These are phyloP conservation scores for Atkinsonella texensis DNA, from an alignment of 2,329 filamentous ascomycete genomes.

Conservation along the genomic window DNA sequence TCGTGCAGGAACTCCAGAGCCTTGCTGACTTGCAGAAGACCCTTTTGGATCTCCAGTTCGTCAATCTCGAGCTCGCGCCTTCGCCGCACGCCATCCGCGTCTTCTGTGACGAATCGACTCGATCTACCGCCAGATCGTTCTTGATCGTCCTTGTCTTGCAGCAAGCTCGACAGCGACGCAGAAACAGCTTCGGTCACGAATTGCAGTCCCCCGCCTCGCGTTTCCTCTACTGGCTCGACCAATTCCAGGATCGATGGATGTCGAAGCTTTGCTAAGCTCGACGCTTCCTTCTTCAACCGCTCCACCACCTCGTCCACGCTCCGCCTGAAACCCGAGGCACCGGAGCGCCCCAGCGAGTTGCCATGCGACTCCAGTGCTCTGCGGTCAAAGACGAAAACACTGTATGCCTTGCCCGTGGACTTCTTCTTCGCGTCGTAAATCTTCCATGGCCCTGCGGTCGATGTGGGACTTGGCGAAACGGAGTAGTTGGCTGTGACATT, in stretches of 20 bases:
- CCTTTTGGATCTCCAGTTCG: constrained; percentile 95
- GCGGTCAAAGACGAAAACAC: constrained; percentile 88
- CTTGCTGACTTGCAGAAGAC: constrained; percentile 82
- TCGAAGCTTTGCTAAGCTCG: constrained; percentile 72
- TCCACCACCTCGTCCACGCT: constrained; percentile 84
- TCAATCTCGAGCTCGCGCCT: constrained; percentile 84
- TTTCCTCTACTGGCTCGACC: constrained; percentile 91
- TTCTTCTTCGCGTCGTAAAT: constrained; percentile 98
- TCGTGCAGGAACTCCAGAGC: constrained; percentile 92
- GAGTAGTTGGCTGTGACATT: constrained; percentile 92
- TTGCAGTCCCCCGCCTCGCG: constrained; percentile 78
- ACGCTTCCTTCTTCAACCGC: constrained; percentile 81
- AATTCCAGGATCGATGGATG: constrained; percentile 90
- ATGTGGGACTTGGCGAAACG: constrained; percentile 62
- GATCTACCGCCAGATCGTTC: constrained; percentile 59
- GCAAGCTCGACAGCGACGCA: constrained; percentile 67
- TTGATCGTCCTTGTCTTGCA: constrained; percentile 83
- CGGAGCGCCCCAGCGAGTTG: constrained; percentile 25
- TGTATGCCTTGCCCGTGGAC: constrained; percentile 76
- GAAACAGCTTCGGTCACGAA: constrained; percentile 92
- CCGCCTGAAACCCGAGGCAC: constrained; percentile 59
- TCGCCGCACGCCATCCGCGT: constrained; percentile 58
- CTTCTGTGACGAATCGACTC: constrained; percentile 72
- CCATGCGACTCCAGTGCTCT: constrained; percentile 61
- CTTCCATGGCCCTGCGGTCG: constrained; percentile 85